Evolutionary conservation across 2,329 filamentous ascomycete species (phyloP).

Genomic region (Teratosphaeriaceae sp.): DNA sequence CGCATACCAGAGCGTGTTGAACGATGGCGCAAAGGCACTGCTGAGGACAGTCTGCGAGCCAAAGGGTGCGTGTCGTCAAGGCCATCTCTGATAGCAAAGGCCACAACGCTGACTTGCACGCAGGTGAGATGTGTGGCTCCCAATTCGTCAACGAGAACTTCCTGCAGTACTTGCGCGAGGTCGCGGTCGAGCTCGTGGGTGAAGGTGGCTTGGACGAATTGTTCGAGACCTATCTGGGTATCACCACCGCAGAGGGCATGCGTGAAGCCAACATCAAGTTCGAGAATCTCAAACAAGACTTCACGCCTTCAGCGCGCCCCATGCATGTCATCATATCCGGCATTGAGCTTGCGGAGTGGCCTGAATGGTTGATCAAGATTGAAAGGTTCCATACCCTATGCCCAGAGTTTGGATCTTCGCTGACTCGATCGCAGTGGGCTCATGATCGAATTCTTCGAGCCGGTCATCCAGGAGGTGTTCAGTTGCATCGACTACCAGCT

Average conservation of each 20-base stretch:
- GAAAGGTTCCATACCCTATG: not conserved
- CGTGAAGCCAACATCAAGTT: slow-evolving; percentile 2
- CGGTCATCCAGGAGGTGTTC: slow-evolving; percentile 6
- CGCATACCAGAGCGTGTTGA: not conserved
- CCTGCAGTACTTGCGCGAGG: slow-evolving; percentile 1
- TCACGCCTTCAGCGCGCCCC: not conserved
- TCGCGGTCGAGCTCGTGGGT: not conserved
- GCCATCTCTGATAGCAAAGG: too few relatives aligned
- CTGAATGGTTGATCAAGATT: not conserved
- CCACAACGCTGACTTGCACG: not conserved
- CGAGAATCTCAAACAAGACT: not conserved
- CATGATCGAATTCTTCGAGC: slow-evolving; percentile 3
- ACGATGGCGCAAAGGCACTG: slow-evolving; percentile 3
- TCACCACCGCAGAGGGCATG: not conserved
- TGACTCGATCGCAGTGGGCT: not conserved
- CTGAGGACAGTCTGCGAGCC: slow-evolving; percentile 3
- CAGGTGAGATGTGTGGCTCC: slow-evolving; percentile 10
- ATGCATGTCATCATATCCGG: not conserved
- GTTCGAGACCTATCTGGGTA: not conserved
- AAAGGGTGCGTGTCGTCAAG: slow-evolving; percentile 1
- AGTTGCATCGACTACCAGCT: slow-evolving; percentile 1
- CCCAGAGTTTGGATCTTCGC: not conserved
- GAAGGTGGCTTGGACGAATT: not conserved
- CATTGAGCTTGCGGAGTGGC: not conserved
- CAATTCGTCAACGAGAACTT: slow-evolving; percentile 7